Base-by-base conservation (phyloP, 2,329 filamentous ascomycete genomes). In the Curvularia sp. region DNA sequence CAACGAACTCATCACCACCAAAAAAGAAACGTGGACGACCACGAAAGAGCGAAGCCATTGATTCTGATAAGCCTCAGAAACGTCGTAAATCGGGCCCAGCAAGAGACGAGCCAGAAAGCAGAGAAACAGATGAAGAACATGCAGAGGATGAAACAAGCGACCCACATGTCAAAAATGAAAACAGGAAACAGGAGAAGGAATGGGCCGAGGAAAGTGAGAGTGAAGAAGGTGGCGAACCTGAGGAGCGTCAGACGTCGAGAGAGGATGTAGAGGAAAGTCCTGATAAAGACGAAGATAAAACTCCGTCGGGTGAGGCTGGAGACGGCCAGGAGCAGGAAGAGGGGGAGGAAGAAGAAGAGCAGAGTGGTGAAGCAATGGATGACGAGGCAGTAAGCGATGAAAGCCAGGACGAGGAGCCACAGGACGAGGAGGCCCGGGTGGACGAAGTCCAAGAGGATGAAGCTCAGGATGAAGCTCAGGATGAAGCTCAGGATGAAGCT, bases 21-120 rank as follows among this genome's bases (percentile, higher is more conserved):
- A 43, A 43, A 42, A 52, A 52, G 54, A 41, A 41, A 28, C 49
- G 43, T 18, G 28, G 28, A 1, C 43, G 43, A 13, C 12, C 49
- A 15, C 49, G 49, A 15, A 53, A 42, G 12, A 57, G 43, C 4
- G 50, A 48, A 12, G 35, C 13, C 1, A 12, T 20, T 10, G 18
- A 49, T 18, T 3, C 20, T 12, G 28, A 35, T n/a, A 42, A 41
- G 22, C 22, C 18, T 8, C 12, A 54, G 30, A 43, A 31, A 48
- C 35, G 18, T 22, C 0, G 13, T 9, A 39, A 39, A 9, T n/a
- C 22, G 1, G 48, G 20, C 2, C n/a, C 18, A 3, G 5, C 5
- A 1, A 8, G 15, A 5, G 43, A 48, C 18, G 48, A 20, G 8
- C 13, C 15, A 10, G 49, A 41, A 28, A 20, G 13, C 10, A 35